Conservation (phyloP, 108 stramenopile species). For the Cyclotella sp. region DNA sequence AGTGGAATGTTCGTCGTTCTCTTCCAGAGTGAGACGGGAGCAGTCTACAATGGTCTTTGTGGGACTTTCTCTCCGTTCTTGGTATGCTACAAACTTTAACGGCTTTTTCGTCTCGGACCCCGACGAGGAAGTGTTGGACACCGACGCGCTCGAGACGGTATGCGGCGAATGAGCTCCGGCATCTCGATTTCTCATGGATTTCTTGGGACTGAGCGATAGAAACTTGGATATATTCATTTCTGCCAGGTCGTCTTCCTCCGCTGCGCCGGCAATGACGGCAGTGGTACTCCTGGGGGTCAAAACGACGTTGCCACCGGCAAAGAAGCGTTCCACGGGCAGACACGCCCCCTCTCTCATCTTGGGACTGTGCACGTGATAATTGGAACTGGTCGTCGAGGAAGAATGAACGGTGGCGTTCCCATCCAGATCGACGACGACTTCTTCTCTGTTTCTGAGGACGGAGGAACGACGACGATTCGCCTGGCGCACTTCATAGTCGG, state of each 20-base stretch:
- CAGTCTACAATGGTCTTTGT: neutral
- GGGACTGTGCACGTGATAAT: slow-evolving; percentile 36
- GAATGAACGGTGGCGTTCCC: slow-evolving; percentile 49
- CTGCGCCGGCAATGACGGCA: neutral
- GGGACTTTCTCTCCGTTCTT: slow-evolving; percentile 6
- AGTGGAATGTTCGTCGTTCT: neutral
- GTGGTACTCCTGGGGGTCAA: slow-evolving; percentile 12
- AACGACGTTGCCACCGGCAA: slow-evolving; percentile 31
- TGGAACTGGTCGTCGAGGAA: slow-evolving; percentile 44
- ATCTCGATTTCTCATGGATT: neutral
- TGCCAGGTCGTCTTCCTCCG: neutral
- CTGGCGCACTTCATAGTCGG: slow-evolving; percentile 44
- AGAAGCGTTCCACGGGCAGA: slow-evolving; percentile 35
- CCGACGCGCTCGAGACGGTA: slow-evolving; percentile 36
- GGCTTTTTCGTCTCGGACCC: slow-evolving; percentile 42
- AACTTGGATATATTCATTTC: slow-evolving; percentile 27
- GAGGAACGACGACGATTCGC: slow-evolving; percentile 33
- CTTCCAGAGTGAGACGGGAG: slow-evolving; percentile 20
- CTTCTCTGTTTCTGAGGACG: neutral
- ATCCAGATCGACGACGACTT: slow-evolving; percentile 26
- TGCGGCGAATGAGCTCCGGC: slow-evolving; percentile 43
- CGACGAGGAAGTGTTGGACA: slow-evolving; percentile 44
- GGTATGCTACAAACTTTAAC: slow-evolving; percentile 41
- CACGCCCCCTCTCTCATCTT: slow-evolving; percentile 43
- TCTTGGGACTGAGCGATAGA: slow-evolving; percentile 11